phyloP scores from a whole-genome alignment of 768 basidiomycete species.

The Coprinopsis strossmayeri region DNA sequence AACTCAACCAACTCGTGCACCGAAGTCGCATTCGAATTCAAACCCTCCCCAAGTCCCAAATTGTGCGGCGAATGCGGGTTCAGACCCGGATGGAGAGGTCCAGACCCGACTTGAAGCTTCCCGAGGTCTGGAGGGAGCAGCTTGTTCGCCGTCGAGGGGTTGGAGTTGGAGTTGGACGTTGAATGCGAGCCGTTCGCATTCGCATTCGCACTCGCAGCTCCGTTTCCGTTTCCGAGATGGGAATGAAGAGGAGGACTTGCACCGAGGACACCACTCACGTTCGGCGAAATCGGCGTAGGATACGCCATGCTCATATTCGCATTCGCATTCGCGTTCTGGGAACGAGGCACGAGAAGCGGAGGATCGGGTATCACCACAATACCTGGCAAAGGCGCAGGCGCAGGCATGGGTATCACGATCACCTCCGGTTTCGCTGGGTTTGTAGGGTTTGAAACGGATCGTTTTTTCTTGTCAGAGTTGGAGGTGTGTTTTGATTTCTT shows the following conservation, averaged over 20 bases:
- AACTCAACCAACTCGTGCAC: neutral
- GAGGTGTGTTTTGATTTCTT: neutral
- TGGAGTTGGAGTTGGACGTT: no score
- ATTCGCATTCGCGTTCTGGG: no score
- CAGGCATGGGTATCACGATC: neutral
- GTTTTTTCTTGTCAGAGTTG: no score
- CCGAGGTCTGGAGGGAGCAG: neutral
- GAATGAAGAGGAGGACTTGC: neutral
- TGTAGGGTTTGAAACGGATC: neutral
- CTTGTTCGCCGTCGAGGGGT: neutral
- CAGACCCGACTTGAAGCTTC: neutral
- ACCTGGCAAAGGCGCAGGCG: no score
- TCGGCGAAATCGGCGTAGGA: no score
- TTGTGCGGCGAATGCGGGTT: conserved; percentile 2
- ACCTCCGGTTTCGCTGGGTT: neutral
- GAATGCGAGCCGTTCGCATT: neutral
- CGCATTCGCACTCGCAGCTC: neutral
- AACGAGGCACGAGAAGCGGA: no score
- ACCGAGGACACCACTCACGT: no score
- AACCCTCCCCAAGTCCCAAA: neutral
- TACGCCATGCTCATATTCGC: no score
- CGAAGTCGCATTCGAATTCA: neutral
- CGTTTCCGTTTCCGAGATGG: neutral
- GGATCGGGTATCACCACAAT: no score
- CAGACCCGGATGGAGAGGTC: neutral